Evolutionary conservation across 768 basidiomycete species (phyloP), one percentile per base, ranked within the genome.

Genomic region (Krasilnikovozyma curviuscula): DNA sequence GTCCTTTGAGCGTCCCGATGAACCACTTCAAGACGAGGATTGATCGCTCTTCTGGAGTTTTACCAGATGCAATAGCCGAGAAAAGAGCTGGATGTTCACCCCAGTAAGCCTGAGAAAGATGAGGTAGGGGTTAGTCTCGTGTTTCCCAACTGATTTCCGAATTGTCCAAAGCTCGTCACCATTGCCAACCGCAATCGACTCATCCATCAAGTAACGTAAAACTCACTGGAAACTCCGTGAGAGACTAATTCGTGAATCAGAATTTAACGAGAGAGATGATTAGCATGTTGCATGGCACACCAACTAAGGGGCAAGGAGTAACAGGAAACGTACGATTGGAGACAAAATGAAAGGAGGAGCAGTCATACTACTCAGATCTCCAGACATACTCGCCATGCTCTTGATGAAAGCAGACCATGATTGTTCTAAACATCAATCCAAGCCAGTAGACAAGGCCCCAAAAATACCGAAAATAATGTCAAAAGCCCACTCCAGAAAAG

Each of bases 11-110:
- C 0, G 91, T 98, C 58, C 55, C 79, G 59, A 98, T 82, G 67
- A 97, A 98, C 91, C 91, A 98, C 57, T 73, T 75, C 38, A 95
- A 71, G n/a, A 95, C 84, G 6, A 77, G 74, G 44, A 83, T 68
- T 2, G 77, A 71, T 42, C 88, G 71, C 2, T 77, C 76, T 63
- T 88, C 79, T 27, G 77, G 73, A 12, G 73, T 75, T 60, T 69
- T 71, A 5, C 78, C 84, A 55, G 79, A 77, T 18, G 79, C 75
- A 61, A 95, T 95, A 19, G 75, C 76, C 3, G 86, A 76, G 59
- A 98, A 95, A 46, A 86, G 69, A 46, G 78, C 78, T 24, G 86
- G 86, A 43, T 83, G 81, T 63, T 97, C 91, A 60, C 86, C 84
- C 91, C 91, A 97, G 66, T 97, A 93, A 0, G 88, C 88, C n/a